phyloP scores from a whole-genome alignment of 306 rosid species.

The Trifolium dubium region DNA sequence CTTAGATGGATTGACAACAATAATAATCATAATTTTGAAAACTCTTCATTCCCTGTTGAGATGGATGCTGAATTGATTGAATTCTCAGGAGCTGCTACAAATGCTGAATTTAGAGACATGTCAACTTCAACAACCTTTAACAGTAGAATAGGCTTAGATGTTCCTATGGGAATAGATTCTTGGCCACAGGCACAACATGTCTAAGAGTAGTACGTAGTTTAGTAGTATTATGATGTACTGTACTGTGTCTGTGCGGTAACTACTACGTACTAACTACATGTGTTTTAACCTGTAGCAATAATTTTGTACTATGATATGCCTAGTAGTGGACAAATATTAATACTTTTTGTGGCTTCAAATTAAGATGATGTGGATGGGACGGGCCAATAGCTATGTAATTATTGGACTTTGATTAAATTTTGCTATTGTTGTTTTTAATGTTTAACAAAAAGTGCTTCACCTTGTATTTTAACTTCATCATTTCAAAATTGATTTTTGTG shows the following conservation, averaged over 20 bases:
- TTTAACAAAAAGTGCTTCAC: too few relatives aligned
- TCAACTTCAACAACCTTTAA: neutral
- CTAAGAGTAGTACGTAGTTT: neutral
- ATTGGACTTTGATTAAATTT: neutral
- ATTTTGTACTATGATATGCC: neutral
- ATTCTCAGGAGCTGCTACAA: conserved; percentile 20
- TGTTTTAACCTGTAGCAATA: neutral
- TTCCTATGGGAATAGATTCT: conserved; percentile 11
- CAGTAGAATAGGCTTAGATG: conserved; percentile 13
- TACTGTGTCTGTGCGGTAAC: neutral
- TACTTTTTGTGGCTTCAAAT: neutral
- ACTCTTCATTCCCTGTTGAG: neutral
- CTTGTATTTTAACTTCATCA: too few relatives aligned
- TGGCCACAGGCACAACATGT: conserved; percentile 20
- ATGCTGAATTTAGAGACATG: conserved; percentile 16
- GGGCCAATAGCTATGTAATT: neutral
- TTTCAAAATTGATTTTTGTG: too few relatives aligned
- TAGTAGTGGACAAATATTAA: neutral
- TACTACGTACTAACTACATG: conserved; percentile 5
- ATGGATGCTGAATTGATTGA: conserved; percentile 1
- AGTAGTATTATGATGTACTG: neutral
- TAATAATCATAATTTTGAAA: neutral
- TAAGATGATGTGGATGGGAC: neutral
- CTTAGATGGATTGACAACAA: conserved; percentile 5
- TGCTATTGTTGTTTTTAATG: neutral